Conservation (phyloP, 345 rosid genomes). For the Heritiera littoralis region DNA sequence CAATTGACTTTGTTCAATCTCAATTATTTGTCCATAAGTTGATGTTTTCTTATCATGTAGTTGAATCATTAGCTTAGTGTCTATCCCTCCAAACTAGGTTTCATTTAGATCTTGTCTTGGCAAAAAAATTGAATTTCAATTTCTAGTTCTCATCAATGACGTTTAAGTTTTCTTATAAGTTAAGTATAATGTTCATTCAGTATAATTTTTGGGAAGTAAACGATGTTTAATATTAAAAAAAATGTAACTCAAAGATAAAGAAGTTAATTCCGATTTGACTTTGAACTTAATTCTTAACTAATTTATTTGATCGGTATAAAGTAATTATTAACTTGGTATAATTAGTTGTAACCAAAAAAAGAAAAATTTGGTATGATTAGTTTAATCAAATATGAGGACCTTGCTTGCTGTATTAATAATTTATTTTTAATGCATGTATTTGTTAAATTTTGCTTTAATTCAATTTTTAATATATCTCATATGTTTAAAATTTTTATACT, state of each 20-base stretch:
- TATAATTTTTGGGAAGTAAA: neutral
- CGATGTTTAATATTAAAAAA: no score
- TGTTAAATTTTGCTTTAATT: no score
- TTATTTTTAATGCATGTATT: no score
- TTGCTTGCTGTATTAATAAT: no score
- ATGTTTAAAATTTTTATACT: no score
- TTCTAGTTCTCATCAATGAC: neutral
- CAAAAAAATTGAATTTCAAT: neutral
- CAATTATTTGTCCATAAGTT: neutral
- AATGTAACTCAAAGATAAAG: neutral
- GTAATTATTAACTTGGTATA: no score
- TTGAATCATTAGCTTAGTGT: neutral
- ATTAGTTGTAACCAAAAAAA: no score
- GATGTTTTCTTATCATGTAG: neutral
- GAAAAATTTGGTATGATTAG: no score
- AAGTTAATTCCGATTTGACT: neutral
- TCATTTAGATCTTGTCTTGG: neutral
- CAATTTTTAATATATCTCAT: no score
- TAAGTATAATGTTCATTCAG: neutral
- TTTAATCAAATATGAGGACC: no score
- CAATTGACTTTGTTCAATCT: neutral
- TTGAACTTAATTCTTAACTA: neutral
- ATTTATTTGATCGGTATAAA: neutral
- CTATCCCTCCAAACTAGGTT: neutral
- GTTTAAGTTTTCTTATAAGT: neutral